Percentiles rank a stretch among this genome's conserved stretches.
Conservation (phyloP, 2,329 filamentous ascomycete species). For the Penicillium crustosum region DNA sequence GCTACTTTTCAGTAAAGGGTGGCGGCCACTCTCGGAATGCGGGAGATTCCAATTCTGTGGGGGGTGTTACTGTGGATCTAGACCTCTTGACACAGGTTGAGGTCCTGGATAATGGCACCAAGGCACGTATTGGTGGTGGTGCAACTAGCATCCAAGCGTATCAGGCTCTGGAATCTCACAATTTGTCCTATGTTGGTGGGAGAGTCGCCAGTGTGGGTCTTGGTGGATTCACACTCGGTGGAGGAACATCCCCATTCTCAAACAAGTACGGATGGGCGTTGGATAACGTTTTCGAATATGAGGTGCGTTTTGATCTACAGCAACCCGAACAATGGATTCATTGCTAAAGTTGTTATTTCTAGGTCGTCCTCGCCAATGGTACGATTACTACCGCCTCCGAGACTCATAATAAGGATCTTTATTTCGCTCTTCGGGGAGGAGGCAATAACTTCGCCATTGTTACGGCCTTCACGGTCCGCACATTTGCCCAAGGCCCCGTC, state of each 20-base stretch:
- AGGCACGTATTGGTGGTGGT: neutral
- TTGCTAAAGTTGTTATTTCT: neutral
- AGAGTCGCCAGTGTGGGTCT: conserved; percentile 43
- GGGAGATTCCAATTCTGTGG: conserved; percentile 51
- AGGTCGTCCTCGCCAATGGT: conserved; percentile 25
- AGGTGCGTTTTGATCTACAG: conserved; percentile 8
- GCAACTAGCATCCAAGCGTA: conserved; percentile 3
- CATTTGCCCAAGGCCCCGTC: conserved; percentile 36
- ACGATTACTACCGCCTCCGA: conserved; percentile 28
- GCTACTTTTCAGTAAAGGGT: conserved; percentile 53
- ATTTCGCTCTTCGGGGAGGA: conserved; percentile 40
- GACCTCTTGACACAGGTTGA: conserved; percentile 13
- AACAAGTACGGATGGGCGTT: conserved; percentile 26
- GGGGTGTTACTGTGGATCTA: conserved; percentile 27
- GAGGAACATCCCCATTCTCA: conserved; percentile 37
- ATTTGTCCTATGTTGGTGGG: conserved; percentile 34
- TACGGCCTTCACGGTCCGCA: conserved; percentile 36
- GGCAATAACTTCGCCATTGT: conserved; percentile 44
- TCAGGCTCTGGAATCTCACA: conserved; percentile 9
- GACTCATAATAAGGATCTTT: conserved; percentile 34
- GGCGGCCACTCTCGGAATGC: conserved; percentile 57
- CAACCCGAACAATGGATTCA: neutral
- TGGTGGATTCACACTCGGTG: conserved; percentile 41
- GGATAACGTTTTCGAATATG: conserved; percentile 24
- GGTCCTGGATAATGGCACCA: neutral